Base-by-base conservation (phyloP, 1,284 basidiomycete species). In the Hemileccinum hortonii region DNA sequence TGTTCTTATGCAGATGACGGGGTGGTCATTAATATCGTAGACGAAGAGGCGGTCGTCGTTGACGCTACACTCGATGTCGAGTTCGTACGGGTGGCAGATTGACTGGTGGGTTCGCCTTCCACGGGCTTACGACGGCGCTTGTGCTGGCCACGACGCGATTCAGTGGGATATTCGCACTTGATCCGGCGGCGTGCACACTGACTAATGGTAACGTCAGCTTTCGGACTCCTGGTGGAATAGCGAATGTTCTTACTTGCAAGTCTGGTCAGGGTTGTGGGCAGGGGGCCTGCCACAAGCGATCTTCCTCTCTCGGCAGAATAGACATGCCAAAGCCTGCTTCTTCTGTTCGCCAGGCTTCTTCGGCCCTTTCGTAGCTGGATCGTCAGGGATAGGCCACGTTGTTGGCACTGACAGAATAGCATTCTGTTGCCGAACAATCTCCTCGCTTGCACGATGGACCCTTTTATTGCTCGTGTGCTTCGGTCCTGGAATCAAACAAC, bases 121-220 rank as follows among this genome's bases (percentile, higher is more conserved):
- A 56, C 52, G 37, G 58, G 66, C 50, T 68, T 68, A 43, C 66
- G 70, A 36, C 66, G 66, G 37, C 75, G 76, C 58, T 78, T 79
- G 62, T 77, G 76, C 57, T 78, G 78, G 2, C 78, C 79, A 33
- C 79, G 72, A 39, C 75, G 74, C 14, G 76, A 81, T 60, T 81
- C 78, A 53, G 75, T 78, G 30, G 78, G 78, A 58, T 78, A 80
- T 52, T 74, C 73, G 60, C 78, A 80, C 49, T 69, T 66, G 53
- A 78, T 73, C 40, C 69, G 69, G 47, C 78, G 75, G 53, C 79
- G 72, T 48, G 72, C 65, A 53, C 78, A 80, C 63, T 81, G 78
- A 53, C 78, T 81, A 59, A 55, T 44, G 44, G 44, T 55, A 62
- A 63, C 55, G 58, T 71, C 38, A 70, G 52, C 48, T 41, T 47